These are phyloP conservation scores for Juglanconis juglandina DNA, from an alignment of 2,329 filamentous ascomycete genomes.

Conservation along the genomic window DNA sequence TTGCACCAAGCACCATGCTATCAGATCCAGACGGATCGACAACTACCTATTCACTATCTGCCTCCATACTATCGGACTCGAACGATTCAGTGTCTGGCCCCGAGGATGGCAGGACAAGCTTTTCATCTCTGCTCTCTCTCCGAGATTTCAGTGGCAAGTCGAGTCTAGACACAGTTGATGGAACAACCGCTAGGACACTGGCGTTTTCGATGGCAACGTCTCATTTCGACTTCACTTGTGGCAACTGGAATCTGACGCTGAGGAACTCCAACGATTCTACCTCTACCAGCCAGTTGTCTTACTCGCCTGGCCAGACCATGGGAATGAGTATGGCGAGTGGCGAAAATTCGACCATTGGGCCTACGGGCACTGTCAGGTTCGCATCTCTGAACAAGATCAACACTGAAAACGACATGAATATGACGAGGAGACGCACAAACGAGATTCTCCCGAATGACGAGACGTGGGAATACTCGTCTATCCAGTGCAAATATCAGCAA, in stretches of 20 bases:
- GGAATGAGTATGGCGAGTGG: not conserved
- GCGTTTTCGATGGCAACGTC: slow-evolving; percentile 16
- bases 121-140: not conserved
- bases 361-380: not conserved
- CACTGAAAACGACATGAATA: not conserved
- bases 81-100: not conserved
- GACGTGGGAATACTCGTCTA: slow-evolving; percentile 18
- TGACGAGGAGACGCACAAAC: not conserved
- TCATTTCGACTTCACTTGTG: slow-evolving; percentile 16
- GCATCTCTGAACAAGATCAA: slow-evolving; percentile 12
- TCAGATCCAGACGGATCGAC: not conserved
- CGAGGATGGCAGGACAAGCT: not conserved
- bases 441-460: not conserved
- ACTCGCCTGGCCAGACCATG: slow-evolving; percentile 2
- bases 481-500: slow-evolving; percentile 17
- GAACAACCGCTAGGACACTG: not conserved
- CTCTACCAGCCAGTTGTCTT: not conserved
- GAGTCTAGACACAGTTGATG: not conserved
- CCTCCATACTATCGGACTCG: not conserved
- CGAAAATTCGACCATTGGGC: not conserved
- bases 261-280: slow-evolving; percentile 1
- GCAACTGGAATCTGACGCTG: slow-evolving; percentile 11
- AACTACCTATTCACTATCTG: not conserved
- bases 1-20: not conserved
- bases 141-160: not conserved